Evolutionary conservation across 2,329 filamentous ascomycete species (phyloP).

Genomic region (Aspergillus sp.): DNA sequence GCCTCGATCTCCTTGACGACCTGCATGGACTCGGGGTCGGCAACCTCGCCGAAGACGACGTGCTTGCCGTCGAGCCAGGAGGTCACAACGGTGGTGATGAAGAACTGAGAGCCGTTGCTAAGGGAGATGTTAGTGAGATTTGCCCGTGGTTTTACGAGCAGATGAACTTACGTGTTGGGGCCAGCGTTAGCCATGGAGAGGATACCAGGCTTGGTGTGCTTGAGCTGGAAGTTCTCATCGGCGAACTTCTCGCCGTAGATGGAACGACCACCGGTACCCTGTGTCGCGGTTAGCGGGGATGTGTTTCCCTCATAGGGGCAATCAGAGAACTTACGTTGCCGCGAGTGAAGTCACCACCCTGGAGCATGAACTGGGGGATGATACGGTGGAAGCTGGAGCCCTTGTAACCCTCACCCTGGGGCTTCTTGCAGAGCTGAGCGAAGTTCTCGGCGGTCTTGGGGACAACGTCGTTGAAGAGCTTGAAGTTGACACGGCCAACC

Average conservation of each 20-base stretch:
- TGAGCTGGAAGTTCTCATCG: conserved; percentile 83
- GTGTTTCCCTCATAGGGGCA: neutral
- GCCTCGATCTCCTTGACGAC: conserved; percentile 60
- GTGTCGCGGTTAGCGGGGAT: conserved; percentile 11
- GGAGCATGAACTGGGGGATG: conserved; percentile 91
- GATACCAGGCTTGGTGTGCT: conserved; percentile 72
- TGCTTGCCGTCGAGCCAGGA: conserved; percentile 67
- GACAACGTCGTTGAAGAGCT: conserved; percentile 79
- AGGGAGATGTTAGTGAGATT: conserved; percentile 6
- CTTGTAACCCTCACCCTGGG: conserved; percentile 80
- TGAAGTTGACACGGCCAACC: conserved; percentile 79
- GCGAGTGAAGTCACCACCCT: conserved; percentile 93
- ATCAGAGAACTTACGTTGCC: conserved; percentile 66
- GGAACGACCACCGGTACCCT: conserved; percentile 89
- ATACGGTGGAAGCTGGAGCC: conserved; percentile 88
- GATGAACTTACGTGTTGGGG: conserved; percentile 71
- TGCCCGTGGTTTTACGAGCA: neutral
- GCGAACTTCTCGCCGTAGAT: conserved; percentile 95
- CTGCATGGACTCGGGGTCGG: conserved; percentile 52
- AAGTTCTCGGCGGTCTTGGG: conserved; percentile 89
- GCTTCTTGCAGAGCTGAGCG: conserved; percentile 74
- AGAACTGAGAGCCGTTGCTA: conserved; percentile 70
- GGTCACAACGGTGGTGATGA: conserved; percentile 67
- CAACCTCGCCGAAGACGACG: conserved; percentile 66
- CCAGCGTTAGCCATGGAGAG: conserved; percentile 96